phyloP scores from a whole-genome alignment of 192 early-diverging fungal genomes.

The Coemansia biformis region DNA sequence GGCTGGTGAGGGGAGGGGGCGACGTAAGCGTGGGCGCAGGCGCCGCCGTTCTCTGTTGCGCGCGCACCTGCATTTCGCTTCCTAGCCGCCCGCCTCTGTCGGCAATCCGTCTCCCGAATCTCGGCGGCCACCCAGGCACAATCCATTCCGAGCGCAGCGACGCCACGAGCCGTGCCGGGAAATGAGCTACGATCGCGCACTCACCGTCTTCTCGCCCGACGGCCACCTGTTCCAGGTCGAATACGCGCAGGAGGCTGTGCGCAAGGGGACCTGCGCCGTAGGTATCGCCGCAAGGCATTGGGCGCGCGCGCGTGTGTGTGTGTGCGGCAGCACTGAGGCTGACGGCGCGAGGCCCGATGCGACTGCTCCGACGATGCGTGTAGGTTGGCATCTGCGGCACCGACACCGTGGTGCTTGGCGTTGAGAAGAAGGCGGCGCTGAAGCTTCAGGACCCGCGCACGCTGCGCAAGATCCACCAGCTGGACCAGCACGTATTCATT shows the following conservation, averaged over 20 bases:
- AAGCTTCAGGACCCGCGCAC: conserved; percentile 98
- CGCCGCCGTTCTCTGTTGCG: too few species aligned
- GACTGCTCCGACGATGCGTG: too few species aligned
- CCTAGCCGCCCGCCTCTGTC: too few species aligned
- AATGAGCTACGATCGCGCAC: conserved; percentile 69
- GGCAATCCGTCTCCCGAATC: too few species aligned
- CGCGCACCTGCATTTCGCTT: too few species aligned
- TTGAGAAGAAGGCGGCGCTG: conserved; percentile 91
- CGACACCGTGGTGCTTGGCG: conserved; percentile 86
- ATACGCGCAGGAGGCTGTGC: conserved; percentile 95
- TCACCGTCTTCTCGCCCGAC: conserved; percentile 98
- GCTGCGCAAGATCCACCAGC: conserved; percentile 91
- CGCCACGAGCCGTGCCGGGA: too few species aligned
- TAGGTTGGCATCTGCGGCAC: conserved; percentile 95
- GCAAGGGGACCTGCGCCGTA: conserved; percentile 96
- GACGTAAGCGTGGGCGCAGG: neutral
- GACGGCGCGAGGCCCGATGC: neutral
- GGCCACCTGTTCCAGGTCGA: conserved; percentile 99
- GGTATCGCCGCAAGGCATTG: too few species aligned
- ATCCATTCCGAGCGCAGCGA: too few species aligned
- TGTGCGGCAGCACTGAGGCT: neutral
- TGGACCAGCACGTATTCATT: conserved; percentile 96
- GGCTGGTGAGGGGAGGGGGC: neutral
- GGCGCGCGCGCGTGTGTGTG: too few species aligned
- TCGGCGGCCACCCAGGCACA: neutral